Evolutionary conservation across 306 rosid species (phyloP).

Genomic region (Quercus alba): DNA sequence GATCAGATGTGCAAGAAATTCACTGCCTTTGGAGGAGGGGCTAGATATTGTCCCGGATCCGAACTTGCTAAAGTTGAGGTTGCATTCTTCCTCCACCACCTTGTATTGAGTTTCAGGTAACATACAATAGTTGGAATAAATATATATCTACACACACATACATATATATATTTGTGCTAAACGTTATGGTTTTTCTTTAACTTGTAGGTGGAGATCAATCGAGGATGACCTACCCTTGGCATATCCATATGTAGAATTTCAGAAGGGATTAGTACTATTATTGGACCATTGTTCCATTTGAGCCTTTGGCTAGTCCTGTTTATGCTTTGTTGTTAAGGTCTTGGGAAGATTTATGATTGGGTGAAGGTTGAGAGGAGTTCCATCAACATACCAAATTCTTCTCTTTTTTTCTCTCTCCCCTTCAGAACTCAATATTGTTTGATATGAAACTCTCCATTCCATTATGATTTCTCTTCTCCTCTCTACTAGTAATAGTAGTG

Average conservation of each 20-base stretch:
- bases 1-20: constrained; percentile 31
- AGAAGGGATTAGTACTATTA: constrained; percentile 19
- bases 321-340: background rate
- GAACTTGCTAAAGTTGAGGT: constrained; percentile 35
- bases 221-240: constrained; percentile 31
- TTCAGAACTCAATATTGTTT: background rate
- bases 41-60: constrained; percentile 38
- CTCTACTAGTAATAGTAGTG: background rate
- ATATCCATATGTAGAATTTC: constrained; percentile 36
- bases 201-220: constrained; percentile 32
- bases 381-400: background rate
- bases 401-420: background rate
- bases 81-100: constrained; percentile 37
- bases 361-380: background rate
- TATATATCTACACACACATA: background rate
- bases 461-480: background rate
- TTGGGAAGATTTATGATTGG: background rate
- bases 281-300: constrained; percentile 21
- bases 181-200: background rate
- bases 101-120: constrained; percentile 33
- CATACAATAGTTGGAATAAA: background rate
- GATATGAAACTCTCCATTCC: background rate
- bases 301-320: background rate
- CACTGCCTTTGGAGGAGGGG: constrained; percentile 40
- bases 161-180: background rate